Evolutionary conservation across 768 basidiomycete genomes (phyloP), one percentile per base, ranked within the genome.

Genomic region (Pisolithus marmoratus): DNA sequence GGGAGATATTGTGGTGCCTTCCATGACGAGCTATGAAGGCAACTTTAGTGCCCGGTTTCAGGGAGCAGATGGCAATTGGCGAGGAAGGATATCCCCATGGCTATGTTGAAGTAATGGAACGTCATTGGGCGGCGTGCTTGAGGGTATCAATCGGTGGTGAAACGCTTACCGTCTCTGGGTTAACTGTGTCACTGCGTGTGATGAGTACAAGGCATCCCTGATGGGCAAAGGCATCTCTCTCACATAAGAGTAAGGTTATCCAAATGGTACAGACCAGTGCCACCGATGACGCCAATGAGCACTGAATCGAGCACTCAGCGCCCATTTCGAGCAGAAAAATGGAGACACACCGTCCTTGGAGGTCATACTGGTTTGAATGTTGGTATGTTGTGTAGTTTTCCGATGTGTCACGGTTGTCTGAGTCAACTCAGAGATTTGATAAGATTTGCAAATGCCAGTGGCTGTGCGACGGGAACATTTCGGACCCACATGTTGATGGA

Each of bases 11-110:
- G 73, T 98, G 95, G 9, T 81, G 78, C n/a, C 68, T 63, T 14
- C 94, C 94, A 65, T 98, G 96, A 9, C 95, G 84, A 0, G 95
- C 86, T 47, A 97, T 70, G 75, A 98, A 99, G 48, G 95, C 95
- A 57, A 97, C 72, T 43, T 75, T 77, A 0, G 80, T 74, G 38
- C 92, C 90, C 0, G 88, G 85, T 2, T 91, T 89, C 20, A 96
- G 82, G n/a, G 84, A 69, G 19, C 84, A 84, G 66, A 99, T 94
- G n/a, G 86, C 84, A 57, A 98, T 94, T 0, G 93, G 93, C 0
- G 93, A 88, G 31, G 86, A 89, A 3, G 95, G 90, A 60, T 78
- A 74, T 22, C 95, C 95, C 94, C 94, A 98, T 9, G 95, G 95
- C 91, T 94, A 56, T 5, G 20, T 29, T 29, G 29, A 29, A 29